Base-by-base conservation (phyloP, 2,329 filamentous ascomycete genomes). In the Ophiostoma sp. region DNA sequence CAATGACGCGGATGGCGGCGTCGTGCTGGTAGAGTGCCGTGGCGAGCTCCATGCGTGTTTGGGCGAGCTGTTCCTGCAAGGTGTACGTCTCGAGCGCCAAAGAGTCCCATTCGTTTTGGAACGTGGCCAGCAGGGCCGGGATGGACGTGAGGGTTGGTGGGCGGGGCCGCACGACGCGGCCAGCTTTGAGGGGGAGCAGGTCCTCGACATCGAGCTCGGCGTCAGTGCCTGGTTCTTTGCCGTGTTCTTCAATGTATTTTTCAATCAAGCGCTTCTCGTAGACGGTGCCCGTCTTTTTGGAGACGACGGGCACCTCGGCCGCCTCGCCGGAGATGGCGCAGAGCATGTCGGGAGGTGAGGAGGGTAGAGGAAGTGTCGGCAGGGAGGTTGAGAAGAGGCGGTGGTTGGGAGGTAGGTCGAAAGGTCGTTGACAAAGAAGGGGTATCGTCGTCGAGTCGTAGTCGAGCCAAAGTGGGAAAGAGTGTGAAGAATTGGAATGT, bases 91-190 rank as follows among this genome's bases (percentile, higher is more conserved):
- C 96, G 48, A 98, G 86, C 15, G 95, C 93, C 61, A 98, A 85
- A 9, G 95, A 92, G 81, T 99, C 96, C 96, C 96, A 99, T 86
- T 99, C 96, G 82, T 97, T 97, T 82, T 99, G 96, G 82, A 99
- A 98, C 52, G 95, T 92, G 69, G 93, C 92, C 72, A 99, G 92
- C 72, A 99, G 89, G 22, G 96, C 94, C 28, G 96, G 96, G 80
- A 99, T 97, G 50, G 96, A 99, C 72, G 96, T 98, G 79, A 98
- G 90, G 45, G 94, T 95, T 42, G 96, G 95, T 74, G 96, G 95
- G 79, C 96, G 90, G 69, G 96, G 95, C 78, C 93, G 92, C 75
- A 98, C 93, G 78, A 94, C 88, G 83, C 92, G 91, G 78, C 92
- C 88, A 74, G 93, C 90, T 84, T 96, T 94, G 82, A 99, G 88